Conservation (phyloP, 148 eudicot genomes). For the Cornus suecica region DNA sequence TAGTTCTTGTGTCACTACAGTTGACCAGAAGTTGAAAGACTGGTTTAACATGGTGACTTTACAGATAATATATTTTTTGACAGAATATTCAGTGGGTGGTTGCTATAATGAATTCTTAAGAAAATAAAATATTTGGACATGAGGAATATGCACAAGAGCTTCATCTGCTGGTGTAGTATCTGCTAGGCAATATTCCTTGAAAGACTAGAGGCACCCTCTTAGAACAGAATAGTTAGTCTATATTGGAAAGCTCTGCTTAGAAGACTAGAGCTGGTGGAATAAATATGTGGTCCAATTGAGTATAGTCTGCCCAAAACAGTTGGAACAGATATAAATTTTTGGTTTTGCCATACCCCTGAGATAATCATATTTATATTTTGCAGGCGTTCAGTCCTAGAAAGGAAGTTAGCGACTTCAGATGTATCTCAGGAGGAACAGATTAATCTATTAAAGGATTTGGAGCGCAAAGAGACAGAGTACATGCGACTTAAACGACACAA, state of each 20-base stretch:
- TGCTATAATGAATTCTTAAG: not conserved
- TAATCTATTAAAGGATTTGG: conserved; percentile 57
- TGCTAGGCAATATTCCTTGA: not conserved
- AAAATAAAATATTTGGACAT: not conserved
- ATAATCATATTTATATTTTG: conserved; percentile 10
- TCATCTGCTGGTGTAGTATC: not conserved
- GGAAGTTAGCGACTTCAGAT: conserved; percentile 34
- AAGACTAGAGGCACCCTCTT: not conserved
- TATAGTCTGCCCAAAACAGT: not conserved
- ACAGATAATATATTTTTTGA: not conserved
- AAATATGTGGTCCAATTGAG: not conserved
- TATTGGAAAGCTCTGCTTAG: not conserved
- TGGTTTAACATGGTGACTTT: not conserved
- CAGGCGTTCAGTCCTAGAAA: conserved; percentile 55
- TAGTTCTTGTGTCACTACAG: not conserved
- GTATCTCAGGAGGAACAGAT: conserved; percentile 53
- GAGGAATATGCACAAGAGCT: too few relatives aligned
- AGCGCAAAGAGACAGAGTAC: conserved; percentile 62
- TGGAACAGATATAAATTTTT: not conserved
- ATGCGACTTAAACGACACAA: conserved; percentile 57
- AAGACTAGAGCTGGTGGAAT: not conserved
- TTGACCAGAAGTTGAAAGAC: not conserved
- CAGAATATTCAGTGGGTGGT: not conserved
- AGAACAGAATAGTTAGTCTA: not conserved
- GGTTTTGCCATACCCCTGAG: not conserved